Base-by-base conservation (phyloP, 345 rosid species). In the Litchi chinensis region DNA sequence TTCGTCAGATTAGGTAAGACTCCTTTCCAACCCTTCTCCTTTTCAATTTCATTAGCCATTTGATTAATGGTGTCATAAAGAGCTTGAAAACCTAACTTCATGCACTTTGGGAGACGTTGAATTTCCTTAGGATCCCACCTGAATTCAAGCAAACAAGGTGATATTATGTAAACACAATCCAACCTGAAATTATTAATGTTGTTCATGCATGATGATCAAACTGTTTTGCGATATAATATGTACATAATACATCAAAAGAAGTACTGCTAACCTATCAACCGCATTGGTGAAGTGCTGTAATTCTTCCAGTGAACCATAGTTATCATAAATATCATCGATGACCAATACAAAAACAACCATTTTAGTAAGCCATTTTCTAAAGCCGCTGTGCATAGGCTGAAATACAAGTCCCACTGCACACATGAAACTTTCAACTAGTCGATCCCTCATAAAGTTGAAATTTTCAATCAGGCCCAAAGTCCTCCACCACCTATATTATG, bases 281-380 rank as follows among this genome's bases (percentile, higher is more conserved):
- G 89, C 93, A 0, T 71, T n/a, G 6, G 92, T 89, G 81, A 90
- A 89, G 28, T 74, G 81, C 10, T 81, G 57, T 8, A 90, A 76
- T 68, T 90, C 91, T 9, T 90, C 80, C 16, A 83, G 1, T 16
- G 91, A 87, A 56, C 91, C 94, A 75, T 85, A 90, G 46, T 89
- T 21, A 73, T 87, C 92, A 18, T 89, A 90, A 43, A 85, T 84
- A 43, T 90, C 94, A 40, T 90, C 94, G 1, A 87, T 83, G 7
- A 83, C 67, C 13, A 89, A 26, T 67, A 90, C 22, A 75, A 90
- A 56, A 39, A 78, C 59, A 39, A 87, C 43, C 44, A 73, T 85
- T 84, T 89, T 89, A 0, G 92, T 83, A 3, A 90, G 82, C 73
- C 83, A 77, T 84, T 75, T 86, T 73, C 91, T 81, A 28, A 86